Evolutionary conservation across 352 stramenopile species (phyloP).

Genomic region (Globisporangium camurandrum): DNA sequence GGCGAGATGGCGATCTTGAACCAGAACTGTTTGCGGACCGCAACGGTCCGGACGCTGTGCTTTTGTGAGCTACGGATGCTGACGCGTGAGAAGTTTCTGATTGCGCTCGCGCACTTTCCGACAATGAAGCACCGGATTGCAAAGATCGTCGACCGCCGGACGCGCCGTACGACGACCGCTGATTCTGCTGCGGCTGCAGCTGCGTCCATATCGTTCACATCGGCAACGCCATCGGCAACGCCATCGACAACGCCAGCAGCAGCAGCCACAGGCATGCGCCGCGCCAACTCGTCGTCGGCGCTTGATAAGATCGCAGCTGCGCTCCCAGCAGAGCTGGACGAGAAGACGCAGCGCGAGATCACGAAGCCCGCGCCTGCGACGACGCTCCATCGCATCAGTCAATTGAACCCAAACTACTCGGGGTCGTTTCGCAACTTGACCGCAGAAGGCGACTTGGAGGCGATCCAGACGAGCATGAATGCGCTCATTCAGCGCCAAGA

Average conservation of each 20-base stretch:
- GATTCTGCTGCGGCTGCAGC: no score
- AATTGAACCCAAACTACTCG: constrained; percentile 86
- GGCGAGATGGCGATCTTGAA: constrained; percentile 73
- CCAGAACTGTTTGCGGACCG: constrained; percentile 41
- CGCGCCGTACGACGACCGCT: constrained; percentile 26
- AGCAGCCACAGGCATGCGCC: constrained; percentile 38
- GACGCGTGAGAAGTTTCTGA: constrained; percentile 49
- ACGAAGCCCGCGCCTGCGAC: constrained; percentile 25
- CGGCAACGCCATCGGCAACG: constrained; percentile 7
- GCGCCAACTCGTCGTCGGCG: constrained; percentile 37
- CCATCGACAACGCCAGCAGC: constrained; percentile 7
- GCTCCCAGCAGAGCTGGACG: constrained; percentile 15
- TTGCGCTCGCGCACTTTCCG: constrained; percentile 37
- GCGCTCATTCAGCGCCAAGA: constrained; percentile 55
- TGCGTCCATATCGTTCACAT: no score
- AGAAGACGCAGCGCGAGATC: no score
- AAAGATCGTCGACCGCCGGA: constrained; percentile 60
- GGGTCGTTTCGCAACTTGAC: constrained; percentile 59
- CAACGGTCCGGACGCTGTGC: constrained; percentile 60
- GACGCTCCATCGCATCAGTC: constrained; percentile 61
- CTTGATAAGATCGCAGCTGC: constrained; percentile 51
- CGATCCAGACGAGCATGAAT: constrained; percentile 54
- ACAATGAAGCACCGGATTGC: constrained; percentile 67
- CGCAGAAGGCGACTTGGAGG: constrained; percentile 70
- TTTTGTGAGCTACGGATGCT: constrained; percentile 71